Percentiles rank a stretch among this genome's conserved stretches.
Evolutionary conservation across 2,329 filamentous ascomycete species (phyloP).

Genomic region (Dothideomycetes sp.): DNA sequence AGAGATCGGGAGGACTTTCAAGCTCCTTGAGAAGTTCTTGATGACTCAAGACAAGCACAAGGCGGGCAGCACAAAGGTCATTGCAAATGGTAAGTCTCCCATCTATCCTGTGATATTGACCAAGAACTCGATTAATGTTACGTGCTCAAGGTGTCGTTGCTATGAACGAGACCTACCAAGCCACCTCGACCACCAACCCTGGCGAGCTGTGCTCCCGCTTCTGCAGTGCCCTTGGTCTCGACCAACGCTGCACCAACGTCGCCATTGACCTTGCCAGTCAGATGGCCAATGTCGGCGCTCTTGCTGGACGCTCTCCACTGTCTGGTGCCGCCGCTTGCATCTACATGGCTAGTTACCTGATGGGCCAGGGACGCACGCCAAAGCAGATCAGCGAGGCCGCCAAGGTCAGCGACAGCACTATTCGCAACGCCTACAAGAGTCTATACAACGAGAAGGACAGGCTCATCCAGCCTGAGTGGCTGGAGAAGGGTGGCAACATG

Average conservation of each 20-base stretch:
- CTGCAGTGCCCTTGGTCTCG: slow-evolving; percentile 70
- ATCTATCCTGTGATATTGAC: slow-evolving; percentile 3
- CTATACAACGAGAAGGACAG: slow-evolving; percentile 64
- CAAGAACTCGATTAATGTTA: slow-evolving; percentile 9
- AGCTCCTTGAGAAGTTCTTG: slow-evolving; percentile 80
- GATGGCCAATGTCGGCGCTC: slow-evolving; percentile 64
- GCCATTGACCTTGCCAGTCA: slow-evolving; percentile 68
- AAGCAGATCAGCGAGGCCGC: slow-evolving; percentile 78
- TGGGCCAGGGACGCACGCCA: slow-evolving; percentile 67
- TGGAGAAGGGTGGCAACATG: slow-evolving; percentile 60
- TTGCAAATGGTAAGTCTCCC: slow-evolving; percentile 38
- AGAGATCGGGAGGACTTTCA: slow-evolving; percentile 94
- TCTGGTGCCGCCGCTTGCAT: slow-evolving; percentile 93
- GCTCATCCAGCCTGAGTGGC: slow-evolving; percentile 65
- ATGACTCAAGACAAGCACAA: slow-evolving; percentile 57
- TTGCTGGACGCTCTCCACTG: slow-evolving; percentile 86
- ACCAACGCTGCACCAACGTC: slow-evolving; percentile 67
- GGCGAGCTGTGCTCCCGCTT: slow-evolving; percentile 67
- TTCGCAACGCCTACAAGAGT: slow-evolving; percentile 88
- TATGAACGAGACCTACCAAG: slow-evolving; percentile 10
- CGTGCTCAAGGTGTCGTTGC: slow-evolving; percentile 16
- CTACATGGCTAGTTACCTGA: slow-evolving; percentile 85
- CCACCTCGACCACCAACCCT: slow-evolving; percentile 19
- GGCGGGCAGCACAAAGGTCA: slow-evolving; percentile 18
- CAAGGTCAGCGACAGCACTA: slow-evolving; percentile 91